Evolutionary conservation across 495 filamentous ascomycete species (phyloP).

Genomic region (Glonium stellatum): DNA sequence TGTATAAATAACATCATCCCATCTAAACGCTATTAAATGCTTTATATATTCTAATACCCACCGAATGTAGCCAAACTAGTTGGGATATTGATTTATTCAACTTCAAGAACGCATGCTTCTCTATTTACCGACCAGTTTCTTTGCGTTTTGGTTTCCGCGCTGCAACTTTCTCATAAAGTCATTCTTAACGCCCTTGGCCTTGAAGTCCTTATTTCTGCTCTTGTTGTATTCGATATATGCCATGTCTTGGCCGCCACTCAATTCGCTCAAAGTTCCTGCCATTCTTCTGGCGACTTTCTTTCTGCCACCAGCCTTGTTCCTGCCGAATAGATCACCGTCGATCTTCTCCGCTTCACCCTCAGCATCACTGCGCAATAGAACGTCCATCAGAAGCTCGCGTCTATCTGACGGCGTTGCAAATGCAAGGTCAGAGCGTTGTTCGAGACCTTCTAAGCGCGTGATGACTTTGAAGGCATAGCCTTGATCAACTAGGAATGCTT

Average conservation of each 20-base stretch:
- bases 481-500: constrained; percentile 97
- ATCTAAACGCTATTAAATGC: no score
- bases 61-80: not conserved
- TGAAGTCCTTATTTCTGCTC: constrained; percentile 73
- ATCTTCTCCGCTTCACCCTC: constrained; percentile 70
- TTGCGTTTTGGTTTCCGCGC: constrained; percentile 61
- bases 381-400: constrained; percentile 80
- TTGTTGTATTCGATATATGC: constrained; percentile 85
- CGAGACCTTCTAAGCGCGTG: constrained; percentile 87
- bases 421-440: constrained; percentile 70
- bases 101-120: not conserved
- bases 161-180: constrained; percentile 75
- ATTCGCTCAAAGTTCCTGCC: constrained; percentile 75
- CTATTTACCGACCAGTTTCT: constrained; percentile 35
- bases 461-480: constrained; percentile 99
- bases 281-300: constrained; percentile 61
- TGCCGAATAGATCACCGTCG: constrained; percentile 75
- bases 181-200: constrained; percentile 57
- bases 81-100: not conserved
- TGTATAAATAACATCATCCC: no score
- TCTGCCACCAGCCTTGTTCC: constrained; percentile 33
- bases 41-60: no score
- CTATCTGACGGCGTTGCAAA: constrained; percentile 76
- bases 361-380: constrained; percentile 85
- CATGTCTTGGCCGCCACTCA: constrained; percentile 91